Base-by-base conservation (phyloP, 805 yeast genomes). In the Candida broadrunensis region DNA sequence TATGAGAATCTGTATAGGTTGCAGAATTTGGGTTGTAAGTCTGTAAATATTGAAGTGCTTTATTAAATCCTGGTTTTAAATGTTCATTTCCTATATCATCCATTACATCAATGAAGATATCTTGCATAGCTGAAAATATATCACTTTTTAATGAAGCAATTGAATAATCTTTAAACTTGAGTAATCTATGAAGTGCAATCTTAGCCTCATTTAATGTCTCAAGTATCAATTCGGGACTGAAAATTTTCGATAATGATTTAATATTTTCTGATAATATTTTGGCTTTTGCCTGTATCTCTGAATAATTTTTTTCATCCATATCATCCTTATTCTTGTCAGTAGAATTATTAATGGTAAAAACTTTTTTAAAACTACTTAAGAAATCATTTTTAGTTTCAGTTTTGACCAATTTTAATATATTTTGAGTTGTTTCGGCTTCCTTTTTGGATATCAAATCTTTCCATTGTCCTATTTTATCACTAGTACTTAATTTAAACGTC, bases 191-290 rank as follows among this genome's bases (percentile, higher is more conserved):
- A 15, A 87, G 75, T 20, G 83, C 74, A 9, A 67, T 65, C 46
- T 81, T 80, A 4, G 91, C 91, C 24, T 75, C 77, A 48, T 83
- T 85, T 39, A 90, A 67, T 7, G 87, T 72, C 37, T 78, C 75
- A 44, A 87, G 76, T 1, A 91, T 84, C 35, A 91, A 68, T 55
- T 90, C 96, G 36, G 91, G 77, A 51, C 89, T 85, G 44, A 91
- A 82, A 23, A 87, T 78, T 4, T 83, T 73, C 6, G 33, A 20
- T 52, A 93, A 78, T 14, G 85, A 82, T 48, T 81, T 83, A 45
- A 93, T 74, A 47, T 87, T 87, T 29, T 79, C 82, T 20, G 81
- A 80, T 53, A 91, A 71, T 23, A 90, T 80, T 46, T 86, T 88
- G 20, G 89, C 76, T 49, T 83, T 82, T 1, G 95, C 95, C 37